A percentile compares a stretch with the other conserved stretches of the same genome.
These are phyloP conservation scores for Xylaria sp. DNA, from an alignment of 2,329 filamentous ascomycete species.

Conservation along the genomic window DNA sequence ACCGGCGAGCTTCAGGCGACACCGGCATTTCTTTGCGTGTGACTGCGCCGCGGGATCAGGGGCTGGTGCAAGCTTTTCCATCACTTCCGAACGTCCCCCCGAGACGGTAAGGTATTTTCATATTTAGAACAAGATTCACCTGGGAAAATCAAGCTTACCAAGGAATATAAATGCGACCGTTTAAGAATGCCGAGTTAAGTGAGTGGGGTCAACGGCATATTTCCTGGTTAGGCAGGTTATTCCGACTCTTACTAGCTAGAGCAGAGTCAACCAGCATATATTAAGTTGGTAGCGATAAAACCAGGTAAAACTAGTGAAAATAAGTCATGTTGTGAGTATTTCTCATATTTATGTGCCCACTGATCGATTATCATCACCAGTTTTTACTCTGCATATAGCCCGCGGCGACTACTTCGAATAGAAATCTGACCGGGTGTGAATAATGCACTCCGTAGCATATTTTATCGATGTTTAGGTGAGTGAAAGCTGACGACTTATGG, in stretches of 20 bases:
- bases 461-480: background rate
- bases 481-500: background rate
- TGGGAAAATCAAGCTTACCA: background rate
- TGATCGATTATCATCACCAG: background rate
- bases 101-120: background rate
- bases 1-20: slow-evolving; percentile 19
- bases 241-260: background rate
- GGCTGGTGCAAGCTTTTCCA: slow-evolving; percentile 20
- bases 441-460: background rate
- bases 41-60: background rate
- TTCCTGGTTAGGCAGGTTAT: background rate
- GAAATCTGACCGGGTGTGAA: background rate
- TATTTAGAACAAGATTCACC: background rate
- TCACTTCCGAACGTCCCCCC: background rate
- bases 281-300: background rate
- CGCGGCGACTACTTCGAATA: background rate
- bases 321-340: background rate
- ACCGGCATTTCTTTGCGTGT: slow-evolving; percentile 9
- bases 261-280: background rate
- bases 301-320: no score
- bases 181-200: background rate
- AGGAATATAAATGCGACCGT: background rate
- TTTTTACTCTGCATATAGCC: background rate
- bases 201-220: slow-evolving; percentile 3
- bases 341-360: background rate